phyloP scores from a whole-genome alignment of 352 stramenopile genomes.

The Globisporangium polare region DNA sequence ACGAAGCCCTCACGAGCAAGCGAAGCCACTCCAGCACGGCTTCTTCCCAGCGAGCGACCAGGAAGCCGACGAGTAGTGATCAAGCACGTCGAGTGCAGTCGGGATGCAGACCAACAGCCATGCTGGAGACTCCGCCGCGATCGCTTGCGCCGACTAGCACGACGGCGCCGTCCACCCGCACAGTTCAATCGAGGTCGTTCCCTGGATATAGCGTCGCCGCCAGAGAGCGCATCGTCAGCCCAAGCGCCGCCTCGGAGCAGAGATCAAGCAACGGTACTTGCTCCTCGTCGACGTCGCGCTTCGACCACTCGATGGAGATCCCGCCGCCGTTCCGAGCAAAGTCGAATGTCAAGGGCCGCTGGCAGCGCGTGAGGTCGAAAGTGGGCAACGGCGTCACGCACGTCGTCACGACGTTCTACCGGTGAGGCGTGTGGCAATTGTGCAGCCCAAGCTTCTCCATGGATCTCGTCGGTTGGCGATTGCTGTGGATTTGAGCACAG shows the following conservation, averaged over 20 bases:
- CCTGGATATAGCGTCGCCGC: background rate
- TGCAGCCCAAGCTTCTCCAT: too few relatives aligned
- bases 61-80: background rate
- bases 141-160: background rate
- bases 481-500: too few relatives aligned
- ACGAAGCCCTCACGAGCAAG: background rate
- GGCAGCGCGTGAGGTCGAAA: constrained; percentile 5
- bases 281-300: background rate
- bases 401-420: constrained; percentile 3
- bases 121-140: background rate
- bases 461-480: too few relatives aligned
- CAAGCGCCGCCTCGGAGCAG: background rate
- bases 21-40: background rate
- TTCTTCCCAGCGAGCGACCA: background rate
- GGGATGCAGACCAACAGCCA: background rate
- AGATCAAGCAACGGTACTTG: constrained; percentile 1
- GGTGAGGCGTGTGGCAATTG: background rate
- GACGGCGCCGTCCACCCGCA: background rate
- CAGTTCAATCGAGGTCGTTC: background rate
- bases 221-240: background rate
- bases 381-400: background rate
- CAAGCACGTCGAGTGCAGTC: background rate
- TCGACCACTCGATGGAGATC: constrained; percentile 8
- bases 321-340: constrained; percentile 3
- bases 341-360: constrained; percentile 15